Evolutionary conservation across 352 stramenopile species (phyloP), one percentile per base, ranked within the genome.

Genomic region (Phytophthora capsici): DNA sequence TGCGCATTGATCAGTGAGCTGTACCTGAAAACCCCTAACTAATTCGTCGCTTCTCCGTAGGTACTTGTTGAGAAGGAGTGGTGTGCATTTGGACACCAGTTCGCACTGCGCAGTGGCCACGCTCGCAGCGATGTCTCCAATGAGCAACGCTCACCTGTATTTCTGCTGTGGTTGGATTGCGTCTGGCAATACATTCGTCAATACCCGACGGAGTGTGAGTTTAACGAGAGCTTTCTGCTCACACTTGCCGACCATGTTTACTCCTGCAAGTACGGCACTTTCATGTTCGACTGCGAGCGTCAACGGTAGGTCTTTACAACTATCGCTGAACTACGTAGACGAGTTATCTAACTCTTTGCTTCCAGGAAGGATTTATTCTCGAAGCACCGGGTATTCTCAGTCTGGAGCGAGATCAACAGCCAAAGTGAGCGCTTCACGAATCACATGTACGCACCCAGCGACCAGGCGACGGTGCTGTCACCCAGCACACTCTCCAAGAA

Each of bases 41-140:
- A 34, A 34, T 34, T 54, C 7, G 16, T 52, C 52, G 34, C 50
- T 1, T 19, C 2, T 54, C 1, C 19, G 10, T 45, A 93, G 47
- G 64, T 79, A 14, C 80, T 99, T 9, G 88, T 99, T 14, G 97
- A 99, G 81, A 99, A 99, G 69, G 98, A 99, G 53, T 99, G 98
- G 93, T 97, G 97, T 71, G 90, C 82, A 30, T 99, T 99, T 74
- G 98, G 98, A 3, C 97, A 99, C 82, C 95, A 98, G 26, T 99
- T 99, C 61, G 91, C 97, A 14, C 75, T 91, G 13, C 84, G 98
- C 13, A 96, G 86, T 62, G 97, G 95, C 30, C 96, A 99, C 63
- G 96, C 94, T 22, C 87, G 83, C 22, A 89, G 75, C 45, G 93
- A 98, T 48, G 89, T 73, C 5, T 71, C 46, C 13, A 89, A 99